Evolutionary conservation across 805 yeast species (phyloP), one percentile per base, ranked within the genome.

Genomic region (Ascoidea asiatica): DNA sequence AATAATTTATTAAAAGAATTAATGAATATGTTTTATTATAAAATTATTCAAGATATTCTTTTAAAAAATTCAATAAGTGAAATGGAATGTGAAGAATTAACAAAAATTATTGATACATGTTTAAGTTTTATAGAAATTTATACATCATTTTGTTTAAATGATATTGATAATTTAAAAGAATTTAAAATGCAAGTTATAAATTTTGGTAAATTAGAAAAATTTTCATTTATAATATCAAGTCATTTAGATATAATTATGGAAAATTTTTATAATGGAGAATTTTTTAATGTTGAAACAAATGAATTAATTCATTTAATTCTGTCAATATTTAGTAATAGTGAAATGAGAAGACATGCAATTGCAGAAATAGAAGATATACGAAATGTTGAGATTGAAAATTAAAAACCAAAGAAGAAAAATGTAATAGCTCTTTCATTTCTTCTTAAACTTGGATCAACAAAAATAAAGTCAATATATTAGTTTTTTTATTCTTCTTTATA

Each of bases 231-330:
- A 18, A 43, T 49, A 4, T 40, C 46, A 5, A 46, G 44, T 23
- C 52, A 66, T 51, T 56, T 69, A 47, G 60, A 55, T 29, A 67
- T 64, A 41, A 69, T 67, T 43, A 67, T 69, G 65, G 71, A 61
- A 19, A 50, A 62, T 42, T 69, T 69, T 44, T 67, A 67, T 52
- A 64, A 64, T 46, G 73, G 73, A 13, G 72, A 68, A 42, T 59
- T 69, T 37, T 68, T 59, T 46, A 68, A 67, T 43, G 57, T 65
- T 35, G 55, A 62, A 29, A 68, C 73, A 4, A 56, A 59, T 5
- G 74, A 69, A 49, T 53, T 69, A 47, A 56, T 65, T 20, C 45
- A 48, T 19, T 51, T 67, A 41, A 54, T 69, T 7, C 49, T 61
- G 46, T 56, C 62, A 40, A 56, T 65, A 37, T 69, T 66, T 51